Evolutionary conservation across 495 filamentous ascomycete species (phyloP), one percentile per base, ranked within the genome.

Genomic region (Alectoria sarmentosa): DNA sequence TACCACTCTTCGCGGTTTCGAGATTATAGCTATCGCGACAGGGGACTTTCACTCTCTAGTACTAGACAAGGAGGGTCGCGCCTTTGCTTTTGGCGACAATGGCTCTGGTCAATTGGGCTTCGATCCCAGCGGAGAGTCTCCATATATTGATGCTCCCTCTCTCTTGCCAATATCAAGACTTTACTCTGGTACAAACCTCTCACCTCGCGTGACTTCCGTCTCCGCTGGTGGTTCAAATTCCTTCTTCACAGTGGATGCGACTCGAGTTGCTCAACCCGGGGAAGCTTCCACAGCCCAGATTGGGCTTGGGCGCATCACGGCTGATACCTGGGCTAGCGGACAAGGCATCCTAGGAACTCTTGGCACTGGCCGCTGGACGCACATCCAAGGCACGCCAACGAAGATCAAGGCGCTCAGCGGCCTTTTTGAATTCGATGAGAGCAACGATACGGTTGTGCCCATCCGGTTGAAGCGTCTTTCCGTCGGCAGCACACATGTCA

Each of bases 61-160:
- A 2, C 78, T 91, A 23, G 89, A 91, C 70, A 80, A 78, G 34
- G 76, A 88, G 52, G 94, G 94, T 44, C 80, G 82, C 32, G 81
- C 92, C n/a, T 96, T 91, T 73, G 78, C 84, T 34, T 98, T 96
- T 74, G 94, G 94, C 28, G 91, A 96, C 72, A 98, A 98, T 73
- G 85, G 86, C 0, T 80, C 82, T 61, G 94, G 94, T 39, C 94
- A 98, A 74, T 77, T 97, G 14, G 93, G 93, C 10, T 84, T 92
- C 66, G 83, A 89, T 57, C 84, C 80, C 55, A 82, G 84, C 58
- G 70, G 83, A 0, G 82, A 86, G 42, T 73, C 82, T 15, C 79
- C 84, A 14, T 83, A 77, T 64, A 76, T 87, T 60, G 90, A 94
- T 70, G 78, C 78, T 0, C 93, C 94, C 2, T 83, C 84, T 8